Base-by-base conservation (phyloP, 2,329 filamentous ascomycete genomes). In the Botryotinia convoluta region DNA sequence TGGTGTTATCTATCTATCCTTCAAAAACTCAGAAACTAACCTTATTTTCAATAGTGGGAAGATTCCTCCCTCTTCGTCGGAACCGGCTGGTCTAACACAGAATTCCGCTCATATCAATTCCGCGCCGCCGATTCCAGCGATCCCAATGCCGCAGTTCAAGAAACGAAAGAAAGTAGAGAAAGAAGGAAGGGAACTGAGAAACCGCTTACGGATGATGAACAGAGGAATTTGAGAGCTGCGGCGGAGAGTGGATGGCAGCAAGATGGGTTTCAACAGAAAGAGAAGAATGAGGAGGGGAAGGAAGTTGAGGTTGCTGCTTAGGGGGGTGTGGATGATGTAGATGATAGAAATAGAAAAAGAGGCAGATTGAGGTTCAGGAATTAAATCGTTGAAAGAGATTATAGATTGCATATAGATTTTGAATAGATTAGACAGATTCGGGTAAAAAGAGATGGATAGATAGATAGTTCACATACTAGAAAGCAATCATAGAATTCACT, bases 61-160 rank as follows among this genome's bases (percentile, higher is more conserved):
- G 92, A 90, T 4, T 71, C 75, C 42, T 74, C 74, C 22, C 76
- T 74, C 65, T 78, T 78, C 32, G 74, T 71, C 6, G 80, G 79
- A 1, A 81, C 80, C 0, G 79, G 80, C 10, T 81, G 80, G 80
- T 72, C 73, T 57, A 81, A 81, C 73, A 79, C 77, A 0, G 80
- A 81, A 75, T 78, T 70, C 42, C 69, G 80, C 29, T 75, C 73
- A 51, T 81, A 80, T 75, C 69, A 71, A 22, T 81, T 81, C 72
- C 62, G 39, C 2, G 73, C 62, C 5, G 65, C 64, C 29, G 76
- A 77, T 62, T 68, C 63, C 62, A 71, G 74, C 39, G 79, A 76
- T 48, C 3, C 22, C 1, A 39, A 72, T 14, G 70, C 62, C 7
- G 22, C 35, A 14, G 42, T 81, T 22, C 68, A 51, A 35, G 80